Conservation (phyloP, 352 stramenopile species). For the Globisporangium uncinulatum region DNA sequence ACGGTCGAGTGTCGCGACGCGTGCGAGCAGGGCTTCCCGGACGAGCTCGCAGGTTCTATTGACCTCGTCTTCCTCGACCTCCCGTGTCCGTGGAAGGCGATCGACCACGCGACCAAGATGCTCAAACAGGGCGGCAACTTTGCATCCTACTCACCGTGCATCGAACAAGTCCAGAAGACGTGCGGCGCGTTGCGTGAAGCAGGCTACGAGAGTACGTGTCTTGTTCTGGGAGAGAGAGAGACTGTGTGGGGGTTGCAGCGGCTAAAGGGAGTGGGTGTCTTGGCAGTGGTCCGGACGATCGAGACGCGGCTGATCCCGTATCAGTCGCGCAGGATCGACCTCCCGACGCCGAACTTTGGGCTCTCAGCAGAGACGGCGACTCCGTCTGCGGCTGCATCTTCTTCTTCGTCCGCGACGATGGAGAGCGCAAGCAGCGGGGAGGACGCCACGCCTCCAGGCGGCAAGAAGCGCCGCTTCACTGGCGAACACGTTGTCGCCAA, state of each 20-base stretch:
- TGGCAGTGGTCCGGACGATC: constrained; percentile 81
- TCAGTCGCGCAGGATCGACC: constrained; percentile 54
- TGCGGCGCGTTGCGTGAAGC: constrained; percentile 61
- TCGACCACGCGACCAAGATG: constrained; percentile 89
- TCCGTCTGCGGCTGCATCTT: constrained; percentile 10
- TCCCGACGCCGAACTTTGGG: constrained; percentile 72
- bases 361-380: constrained; percentile 15
- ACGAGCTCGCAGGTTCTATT: constrained; percentile 56
- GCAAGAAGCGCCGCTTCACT: constrained; percentile 52
- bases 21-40: constrained; percentile 87
- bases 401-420: neutral
- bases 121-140: constrained; percentile 92
- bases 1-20: constrained; percentile 94
- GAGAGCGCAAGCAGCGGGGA: constrained; percentile 20
- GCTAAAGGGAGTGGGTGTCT: constrained; percentile 1
- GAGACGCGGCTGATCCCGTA: constrained; percentile 91
- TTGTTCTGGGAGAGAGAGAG: neutral
- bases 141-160: constrained; percentile 97
- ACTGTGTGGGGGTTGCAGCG: neutral
- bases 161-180: constrained; percentile 97
- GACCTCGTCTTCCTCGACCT: constrained; percentile 98
- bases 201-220: constrained; percentile 74
- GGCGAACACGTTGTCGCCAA: constrained; percentile 73
- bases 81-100: constrained; percentile 95
- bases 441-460: constrained; percentile 11